Percentiles rank a stretch among this genome's conserved stretches.
Evolutionary conservation across 192 early-diverging fungal genomes (phyloP).

Genomic region (Mortierella alpina): DNA sequence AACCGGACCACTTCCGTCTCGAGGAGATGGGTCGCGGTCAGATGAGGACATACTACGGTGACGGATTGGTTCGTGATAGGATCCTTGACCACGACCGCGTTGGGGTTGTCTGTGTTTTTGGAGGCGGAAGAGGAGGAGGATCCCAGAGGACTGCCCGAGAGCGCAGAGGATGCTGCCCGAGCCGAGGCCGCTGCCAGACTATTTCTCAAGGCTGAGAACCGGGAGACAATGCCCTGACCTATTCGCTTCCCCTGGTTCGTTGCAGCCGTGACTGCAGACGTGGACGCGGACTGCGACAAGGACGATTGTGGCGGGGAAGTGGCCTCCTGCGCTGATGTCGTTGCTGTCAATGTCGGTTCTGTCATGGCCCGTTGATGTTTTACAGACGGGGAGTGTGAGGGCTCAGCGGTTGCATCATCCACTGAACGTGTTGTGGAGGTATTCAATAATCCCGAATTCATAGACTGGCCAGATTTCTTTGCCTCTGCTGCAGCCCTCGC

Average conservation of each 20-base stretch:
- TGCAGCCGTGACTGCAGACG: constrained; percentile 8
- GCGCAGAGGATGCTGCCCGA: constrained; percentile 35
- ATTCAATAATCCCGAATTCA: background rate
- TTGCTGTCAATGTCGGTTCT: constrained; percentile 5
- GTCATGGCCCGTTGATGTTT: constrained; percentile 5
- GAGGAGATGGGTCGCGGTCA: constrained; percentile 16
- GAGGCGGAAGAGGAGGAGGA: constrained; percentile 13
- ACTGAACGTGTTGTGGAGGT: background rate
- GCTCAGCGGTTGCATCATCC: background rate
- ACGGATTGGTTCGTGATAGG: constrained; percentile 27
- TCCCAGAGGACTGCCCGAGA: constrained; percentile 3
- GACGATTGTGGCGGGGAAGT: background rate
- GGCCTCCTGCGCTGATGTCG: background rate
- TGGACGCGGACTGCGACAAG: background rate
- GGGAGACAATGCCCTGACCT: constrained; percentile 30
- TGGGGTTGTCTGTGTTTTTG: background rate
- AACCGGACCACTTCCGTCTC: constrained; percentile 36
- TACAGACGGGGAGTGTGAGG: background rate
- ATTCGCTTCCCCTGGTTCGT: constrained; percentile 33
- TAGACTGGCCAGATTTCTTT: background rate
- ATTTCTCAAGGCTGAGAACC: constrained; percentile 30
- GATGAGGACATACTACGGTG: constrained; percentile 35
- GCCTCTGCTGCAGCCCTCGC: constrained; percentile 26
- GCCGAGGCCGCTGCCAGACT: constrained; percentile 40
- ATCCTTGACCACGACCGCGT: constrained; percentile 31